Evolutionary conservation across 305 asterid species (phyloP), one percentile per base, ranked within the genome.

Genomic region (Fraxinus ornus): DNA sequence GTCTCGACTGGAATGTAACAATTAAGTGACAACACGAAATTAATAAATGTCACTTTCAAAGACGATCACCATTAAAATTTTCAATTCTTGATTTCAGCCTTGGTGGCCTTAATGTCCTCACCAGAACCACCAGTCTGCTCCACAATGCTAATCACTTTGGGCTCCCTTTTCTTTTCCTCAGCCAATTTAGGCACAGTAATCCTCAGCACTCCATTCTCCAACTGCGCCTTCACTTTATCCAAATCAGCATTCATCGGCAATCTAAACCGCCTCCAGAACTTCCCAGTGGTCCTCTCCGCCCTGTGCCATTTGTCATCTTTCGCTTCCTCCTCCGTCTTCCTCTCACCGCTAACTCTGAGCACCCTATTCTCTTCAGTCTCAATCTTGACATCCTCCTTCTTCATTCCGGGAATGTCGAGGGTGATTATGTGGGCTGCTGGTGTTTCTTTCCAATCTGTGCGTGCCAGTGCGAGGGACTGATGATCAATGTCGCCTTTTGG

Each of bases 381-480:
- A 5, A 90, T 86, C 83, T 89, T 90, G 10, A 90, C 78, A 4
- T 90, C 93, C 1, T 89, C 90, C 78, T 49, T 89, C 80, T 49
- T 87, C 80, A 89, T 86, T 60, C 93, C 93, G 1, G 93, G 93
- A 3, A 90, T 74, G 32, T 90, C 93, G 9, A 90, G 81, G 0
- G 90, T 13, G 26, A 90, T 86, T 15, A 87, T 70, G 60, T 89
- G 92, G 5, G 83, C 85, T 2, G 44, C 57, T 0, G 81, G 28
- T 0, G 93, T 89, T 41, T 90, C 93, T 75, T 86, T 89, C 92
- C 93, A 90, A 39, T 90, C 93, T 0, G 93, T 87, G 4, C 92
- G 90, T 0, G 93, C 91, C 19, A 90, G 79, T 6, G 89, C 89
- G 22, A 90, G 64, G 0, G 85, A 22, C 0, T 79, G 88, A 0